These are phyloP conservation scores for Neonectria coccinea DNA, from an alignment of 2,329 filamentous ascomycete genomes.

Conservation along the genomic window DNA sequence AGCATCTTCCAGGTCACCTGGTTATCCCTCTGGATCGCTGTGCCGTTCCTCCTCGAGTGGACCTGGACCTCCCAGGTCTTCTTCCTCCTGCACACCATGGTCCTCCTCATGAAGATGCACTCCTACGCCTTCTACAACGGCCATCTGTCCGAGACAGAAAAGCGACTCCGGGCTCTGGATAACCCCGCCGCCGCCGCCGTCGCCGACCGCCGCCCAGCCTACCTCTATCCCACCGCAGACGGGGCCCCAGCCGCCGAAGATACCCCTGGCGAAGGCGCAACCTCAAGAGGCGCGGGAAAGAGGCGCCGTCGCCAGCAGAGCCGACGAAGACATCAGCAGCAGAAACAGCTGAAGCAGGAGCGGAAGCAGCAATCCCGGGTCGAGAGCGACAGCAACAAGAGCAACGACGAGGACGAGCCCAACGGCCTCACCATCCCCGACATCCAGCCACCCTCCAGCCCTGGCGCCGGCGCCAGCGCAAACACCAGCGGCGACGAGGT, in stretches of 20 bases:
- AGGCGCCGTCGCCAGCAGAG: constrained; percentile 40
- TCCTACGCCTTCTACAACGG: constrained; percentile 99
- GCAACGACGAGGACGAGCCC: constrained; percentile 45
- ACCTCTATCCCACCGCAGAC: constrained; percentile 78
- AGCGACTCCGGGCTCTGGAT: constrained; percentile 83
- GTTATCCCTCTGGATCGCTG: constrained; percentile 84
- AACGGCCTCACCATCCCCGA: constrained; percentile 2
- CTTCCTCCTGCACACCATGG: constrained; percentile 88
- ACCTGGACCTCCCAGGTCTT: constrained; percentile 98
- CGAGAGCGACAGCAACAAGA: constrained; percentile 38
- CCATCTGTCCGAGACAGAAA: constrained; percentile 88
- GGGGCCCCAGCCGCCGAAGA: constrained; percentile 55
- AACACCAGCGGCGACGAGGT: constrained; percentile 62
- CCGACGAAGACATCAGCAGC: constrained; percentile 29
- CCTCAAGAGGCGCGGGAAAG: constrained; percentile 34
- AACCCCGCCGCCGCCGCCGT: constrained; percentile 71
- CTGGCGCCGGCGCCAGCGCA: constrained; percentile 37
- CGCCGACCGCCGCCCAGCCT: constrained; percentile 73
- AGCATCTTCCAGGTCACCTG: constrained; percentile 83
- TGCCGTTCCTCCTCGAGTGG: constrained; percentile 89
- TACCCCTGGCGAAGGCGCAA: constrained; percentile 35
- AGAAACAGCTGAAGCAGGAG: constrained; percentile 16
- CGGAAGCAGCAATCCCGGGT: constrained; percentile 23
- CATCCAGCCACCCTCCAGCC: constrained; percentile 17
- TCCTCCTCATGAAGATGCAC: constrained; percentile 98